Conservation (phyloP, 2,329 filamentous ascomycete genomes). For the Dothistroma pini region DNA sequence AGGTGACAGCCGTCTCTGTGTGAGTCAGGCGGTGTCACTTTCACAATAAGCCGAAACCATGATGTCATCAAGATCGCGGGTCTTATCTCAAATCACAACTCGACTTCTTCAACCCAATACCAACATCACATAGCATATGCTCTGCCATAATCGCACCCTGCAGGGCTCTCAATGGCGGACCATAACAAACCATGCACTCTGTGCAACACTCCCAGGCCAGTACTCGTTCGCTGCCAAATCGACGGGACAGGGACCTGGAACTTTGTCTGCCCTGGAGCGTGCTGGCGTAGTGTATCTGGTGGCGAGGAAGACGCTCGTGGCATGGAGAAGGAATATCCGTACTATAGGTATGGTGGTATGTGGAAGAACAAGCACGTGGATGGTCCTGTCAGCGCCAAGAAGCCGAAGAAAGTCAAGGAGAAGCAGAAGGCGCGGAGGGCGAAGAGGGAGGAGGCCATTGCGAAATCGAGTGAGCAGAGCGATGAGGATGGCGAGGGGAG, state of each 20-base stretch:
- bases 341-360: constrained; percentile 39
- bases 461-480: not conserved
- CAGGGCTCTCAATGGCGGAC: constrained; percentile 3
- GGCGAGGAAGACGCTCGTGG: constrained; percentile 42
- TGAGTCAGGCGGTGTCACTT: too few species aligned
- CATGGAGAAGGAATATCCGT: constrained; percentile 32
- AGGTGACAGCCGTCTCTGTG: too few species aligned
- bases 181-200: constrained; percentile 41
- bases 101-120: too few species aligned
- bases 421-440: constrained; percentile 27
- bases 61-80: too few species aligned
- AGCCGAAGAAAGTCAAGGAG: constrained; percentile 39
- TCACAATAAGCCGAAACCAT: too few species aligned
- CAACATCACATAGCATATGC: too few species aligned
- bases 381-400: constrained; percentile 39
- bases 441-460: constrained; percentile 2
- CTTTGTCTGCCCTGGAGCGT: constrained; percentile 43
- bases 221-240: constrained; percentile 45
- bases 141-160: too few species aligned
- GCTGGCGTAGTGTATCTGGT: constrained; percentile 44
- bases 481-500: not conserved
- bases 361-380: constrained; percentile 44
- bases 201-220: constrained; percentile 36
- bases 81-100: too few species aligned
- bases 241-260: constrained; percentile 41